Percentiles rank a stretch among this genome's conserved stretches.
Conservation (phyloP, 805 yeast genomes). For the Hagleromyces aurorensis region DNA sequence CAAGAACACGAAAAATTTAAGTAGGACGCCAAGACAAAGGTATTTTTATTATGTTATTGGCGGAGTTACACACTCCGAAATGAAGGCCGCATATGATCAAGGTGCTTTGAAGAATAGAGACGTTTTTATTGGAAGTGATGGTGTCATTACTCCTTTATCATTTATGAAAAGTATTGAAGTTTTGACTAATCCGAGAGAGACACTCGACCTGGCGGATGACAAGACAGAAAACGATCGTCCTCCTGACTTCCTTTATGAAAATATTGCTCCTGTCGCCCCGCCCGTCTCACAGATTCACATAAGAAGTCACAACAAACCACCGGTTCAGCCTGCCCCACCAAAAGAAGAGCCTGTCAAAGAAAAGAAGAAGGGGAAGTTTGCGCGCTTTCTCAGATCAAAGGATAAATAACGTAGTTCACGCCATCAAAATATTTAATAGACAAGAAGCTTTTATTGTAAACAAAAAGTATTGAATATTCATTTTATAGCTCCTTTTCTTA, state of each 20-base stretch:
- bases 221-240: conserved; percentile 29
- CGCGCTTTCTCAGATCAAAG: conserved; percentile 36
- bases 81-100: conserved; percentile 66
- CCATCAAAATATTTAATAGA: too few relatives aligned
- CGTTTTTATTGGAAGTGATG: conserved; percentile 74
- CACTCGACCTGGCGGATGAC: conserved; percentile 38
- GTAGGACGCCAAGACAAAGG: conserved; percentile 46
- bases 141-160: conserved; percentile 47
- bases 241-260: conserved; percentile 38
- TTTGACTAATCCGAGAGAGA: conserved; percentile 32
- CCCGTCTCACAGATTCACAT: conserved; percentile 23
- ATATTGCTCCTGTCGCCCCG: conserved; percentile 15
- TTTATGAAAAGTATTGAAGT: conserved; percentile 35
- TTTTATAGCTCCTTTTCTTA: too few relatives aligned
- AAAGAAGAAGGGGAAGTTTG: conserved; percentile 41
- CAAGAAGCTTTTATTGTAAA: too few relatives aligned
- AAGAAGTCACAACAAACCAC: conserved; percentile 12
- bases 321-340: conserved; percentile 8
- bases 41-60: conserved; percentile 81
- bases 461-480: too few relatives aligned
- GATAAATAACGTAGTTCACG: conserved; percentile 8
- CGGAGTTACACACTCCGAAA: conserved; percentile 79
- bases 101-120: conserved; percentile 57
- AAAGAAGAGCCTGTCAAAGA: conserved; percentile 21
- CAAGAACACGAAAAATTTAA: conserved; percentile 30